Evolutionary conservation across 495 filamentous ascomycete genomes (phyloP).

Genomic region (Chaetomium tenue): DNA sequence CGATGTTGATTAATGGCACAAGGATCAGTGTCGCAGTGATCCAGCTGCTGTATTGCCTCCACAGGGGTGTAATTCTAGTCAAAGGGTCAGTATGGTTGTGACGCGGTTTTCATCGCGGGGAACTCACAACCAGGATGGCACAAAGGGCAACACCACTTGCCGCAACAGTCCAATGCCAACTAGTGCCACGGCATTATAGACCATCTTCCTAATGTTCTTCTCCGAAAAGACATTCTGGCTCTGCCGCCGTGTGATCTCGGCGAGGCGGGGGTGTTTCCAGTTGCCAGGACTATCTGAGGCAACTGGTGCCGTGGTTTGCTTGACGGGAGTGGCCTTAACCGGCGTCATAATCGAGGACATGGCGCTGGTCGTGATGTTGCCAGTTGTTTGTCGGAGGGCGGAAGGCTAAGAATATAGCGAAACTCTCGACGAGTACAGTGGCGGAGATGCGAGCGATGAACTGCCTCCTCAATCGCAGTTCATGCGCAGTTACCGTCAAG

Average conservation of each 20-base stretch:
- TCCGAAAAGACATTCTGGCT: constrained; percentile 70
- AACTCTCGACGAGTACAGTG: too few relatives aligned
- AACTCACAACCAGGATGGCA: constrained; percentile 32
- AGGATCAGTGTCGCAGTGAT: constrained; percentile 47
- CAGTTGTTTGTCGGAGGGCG: too few relatives aligned
- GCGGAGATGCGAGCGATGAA: too few relatives aligned
- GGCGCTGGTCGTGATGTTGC: not conserved
- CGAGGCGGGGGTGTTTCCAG: constrained; percentile 81
- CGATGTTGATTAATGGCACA: constrained; percentile 59
- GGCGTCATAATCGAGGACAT: constrained; percentile 27
- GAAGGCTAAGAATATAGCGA: too few relatives aligned
- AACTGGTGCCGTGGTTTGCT: constrained; percentile 40
- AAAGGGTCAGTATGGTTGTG: not conserved
- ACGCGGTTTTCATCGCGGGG: not conserved
- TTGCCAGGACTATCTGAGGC: constrained; percentile 60
- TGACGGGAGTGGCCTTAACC: constrained; percentile 45
- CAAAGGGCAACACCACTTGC: constrained; percentile 27
- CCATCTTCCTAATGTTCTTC: constrained; percentile 61
- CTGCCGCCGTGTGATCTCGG: constrained; percentile 74
- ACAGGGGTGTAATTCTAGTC: constrained; percentile 16
- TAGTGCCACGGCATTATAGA: constrained; percentile 61
- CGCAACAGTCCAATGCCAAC: constrained; percentile 41
- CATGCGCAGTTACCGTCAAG: not conserved
- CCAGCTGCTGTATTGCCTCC: constrained; percentile 38
- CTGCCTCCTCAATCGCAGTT: not conserved